Percentiles rank a stretch among this genome's conserved stretches.
These are phyloP conservation scores for Domatiomyces catenatus DNA, from an alignment of 2,329 filamentous ascomycete species.

Conservation along the genomic window DNA sequence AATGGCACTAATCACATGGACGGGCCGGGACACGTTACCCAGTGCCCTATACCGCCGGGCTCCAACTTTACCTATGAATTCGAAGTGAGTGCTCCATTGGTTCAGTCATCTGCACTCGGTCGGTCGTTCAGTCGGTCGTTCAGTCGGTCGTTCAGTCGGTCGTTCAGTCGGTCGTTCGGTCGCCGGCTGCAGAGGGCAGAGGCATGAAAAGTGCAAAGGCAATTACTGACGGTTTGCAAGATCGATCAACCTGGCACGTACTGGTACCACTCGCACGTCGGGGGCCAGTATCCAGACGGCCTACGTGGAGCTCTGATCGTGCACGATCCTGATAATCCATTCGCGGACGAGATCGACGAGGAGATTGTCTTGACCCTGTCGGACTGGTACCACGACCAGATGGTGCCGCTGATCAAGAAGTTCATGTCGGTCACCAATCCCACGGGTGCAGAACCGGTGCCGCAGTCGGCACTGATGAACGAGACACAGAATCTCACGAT, in stretches of 20 bases:
- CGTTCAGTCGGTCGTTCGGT: no score
- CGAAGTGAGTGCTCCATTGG: no score
- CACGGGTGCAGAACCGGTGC: constrained; percentile 47
- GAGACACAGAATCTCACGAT: constrained; percentile 49
- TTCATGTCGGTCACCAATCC: constrained; percentile 36
- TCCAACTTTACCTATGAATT: constrained; percentile 56
- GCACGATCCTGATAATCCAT: constrained; percentile 47
- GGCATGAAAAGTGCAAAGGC: background rate
- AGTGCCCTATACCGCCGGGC: constrained; percentile 52
- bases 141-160: no score
- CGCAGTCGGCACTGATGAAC: constrained; percentile 54
- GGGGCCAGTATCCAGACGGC: constrained; percentile 56
- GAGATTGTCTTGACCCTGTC: constrained; percentile 51
- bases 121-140: no score
- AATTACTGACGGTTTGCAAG: constrained; percentile 24
- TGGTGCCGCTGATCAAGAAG: constrained; percentile 31
- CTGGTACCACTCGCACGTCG: constrained; percentile 61
- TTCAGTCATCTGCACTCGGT: no score
- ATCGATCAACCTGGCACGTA: constrained; percentile 55
- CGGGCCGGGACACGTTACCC: constrained; percentile 49
- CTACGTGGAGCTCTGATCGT: constrained; percentile 49
- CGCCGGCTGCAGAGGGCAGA: no score
- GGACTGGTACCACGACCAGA: constrained; percentile 55
- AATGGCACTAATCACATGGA: constrained; percentile 57
- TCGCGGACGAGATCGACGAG: constrained; percentile 42